Evolutionary conservation across 345 rosid species (phyloP).

Genomic region (Streptanthus diversifolius): DNA sequence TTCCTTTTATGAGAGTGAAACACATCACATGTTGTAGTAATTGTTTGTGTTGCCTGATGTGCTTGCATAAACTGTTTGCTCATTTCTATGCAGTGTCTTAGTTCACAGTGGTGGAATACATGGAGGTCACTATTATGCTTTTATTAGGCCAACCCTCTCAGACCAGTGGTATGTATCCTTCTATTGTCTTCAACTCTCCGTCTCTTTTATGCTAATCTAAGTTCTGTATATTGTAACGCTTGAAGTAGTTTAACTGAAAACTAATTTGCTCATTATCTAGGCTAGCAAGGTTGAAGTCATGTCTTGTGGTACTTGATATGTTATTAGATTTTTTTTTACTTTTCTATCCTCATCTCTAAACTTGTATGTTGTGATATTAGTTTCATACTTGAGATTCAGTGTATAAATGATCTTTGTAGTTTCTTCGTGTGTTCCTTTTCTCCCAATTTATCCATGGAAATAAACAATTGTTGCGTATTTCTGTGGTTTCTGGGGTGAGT

Average conservation of each 20-base stretch:
- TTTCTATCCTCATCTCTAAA: neutral
- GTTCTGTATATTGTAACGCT: neutral
- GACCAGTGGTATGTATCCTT: conserved; percentile 68
- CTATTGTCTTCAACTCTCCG: neutral
- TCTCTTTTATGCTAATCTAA: neutral
- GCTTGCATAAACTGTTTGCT: conserved; percentile 15
- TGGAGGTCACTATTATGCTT: conserved; percentile 98
- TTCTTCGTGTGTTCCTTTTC: neutral
- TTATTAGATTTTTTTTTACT: neutral
- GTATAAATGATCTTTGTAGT: conserved; percentile 10
- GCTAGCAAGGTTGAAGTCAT: conserved; percentile 14
- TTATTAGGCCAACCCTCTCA: conserved; percentile 85
- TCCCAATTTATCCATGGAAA: neutral
- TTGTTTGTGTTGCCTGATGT: neutral
- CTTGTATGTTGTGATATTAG: neutral
- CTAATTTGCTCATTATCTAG: conserved; percentile 12
- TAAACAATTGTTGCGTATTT: neutral
- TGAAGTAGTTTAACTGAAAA: conserved; percentile 1
- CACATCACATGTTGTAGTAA: neutral
- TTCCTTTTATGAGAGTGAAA: conserved; percentile 2
- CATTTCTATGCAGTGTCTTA: conserved; percentile 58
- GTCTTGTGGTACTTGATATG: conserved; percentile 2
- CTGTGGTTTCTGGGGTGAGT: conserved; percentile 8
- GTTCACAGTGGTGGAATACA: conserved; percentile 99
- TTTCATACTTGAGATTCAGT: neutral